These are phyloP conservation scores for Kodamaea alishanica DNA, from an alignment of 1,139 yeast genomes.

Conservation along the genomic window DNA sequence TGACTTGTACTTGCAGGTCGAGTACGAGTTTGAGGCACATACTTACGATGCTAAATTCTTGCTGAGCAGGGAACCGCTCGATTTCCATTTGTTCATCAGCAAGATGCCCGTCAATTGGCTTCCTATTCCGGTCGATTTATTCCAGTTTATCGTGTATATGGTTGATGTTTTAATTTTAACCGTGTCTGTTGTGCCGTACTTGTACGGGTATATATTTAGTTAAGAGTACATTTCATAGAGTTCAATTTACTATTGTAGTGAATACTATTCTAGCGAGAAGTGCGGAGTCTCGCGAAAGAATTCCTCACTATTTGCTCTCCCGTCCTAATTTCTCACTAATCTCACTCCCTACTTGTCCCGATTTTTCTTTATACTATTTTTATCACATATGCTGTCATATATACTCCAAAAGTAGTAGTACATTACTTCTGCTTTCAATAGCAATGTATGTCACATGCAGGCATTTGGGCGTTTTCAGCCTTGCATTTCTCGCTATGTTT, in stretches of 20 bases:
- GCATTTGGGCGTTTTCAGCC: no score
- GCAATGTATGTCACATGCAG: no score
- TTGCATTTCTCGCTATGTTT: no score
- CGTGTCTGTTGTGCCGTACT: constrained; percentile 12
- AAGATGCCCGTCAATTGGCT: constrained; percentile 30
- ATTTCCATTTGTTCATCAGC: constrained; percentile 29
- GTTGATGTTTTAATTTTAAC: constrained; percentile 25
- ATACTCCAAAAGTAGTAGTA: no score
- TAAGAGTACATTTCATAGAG: not conserved
- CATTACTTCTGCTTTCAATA: no score
- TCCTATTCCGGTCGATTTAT: constrained; percentile 42
- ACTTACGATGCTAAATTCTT: constrained; percentile 17
- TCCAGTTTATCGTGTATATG: constrained; percentile 30
- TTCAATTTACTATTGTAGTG: not conserved
- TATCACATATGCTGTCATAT: no score
- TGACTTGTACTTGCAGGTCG: constrained; percentile 31
- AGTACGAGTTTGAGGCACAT: constrained; percentile 25
- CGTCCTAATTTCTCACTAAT: no score
- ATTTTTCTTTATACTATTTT: no score
- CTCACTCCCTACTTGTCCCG: no score
- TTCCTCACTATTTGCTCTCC: no score
- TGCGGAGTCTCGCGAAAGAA: no score
- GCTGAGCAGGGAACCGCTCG: constrained; percentile 15
- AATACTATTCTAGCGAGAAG: not conserved
- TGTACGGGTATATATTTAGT: constrained; percentile 6